Conservation (phyloP, 306 rosid species). For the Trifolium subterraneum region DNA sequence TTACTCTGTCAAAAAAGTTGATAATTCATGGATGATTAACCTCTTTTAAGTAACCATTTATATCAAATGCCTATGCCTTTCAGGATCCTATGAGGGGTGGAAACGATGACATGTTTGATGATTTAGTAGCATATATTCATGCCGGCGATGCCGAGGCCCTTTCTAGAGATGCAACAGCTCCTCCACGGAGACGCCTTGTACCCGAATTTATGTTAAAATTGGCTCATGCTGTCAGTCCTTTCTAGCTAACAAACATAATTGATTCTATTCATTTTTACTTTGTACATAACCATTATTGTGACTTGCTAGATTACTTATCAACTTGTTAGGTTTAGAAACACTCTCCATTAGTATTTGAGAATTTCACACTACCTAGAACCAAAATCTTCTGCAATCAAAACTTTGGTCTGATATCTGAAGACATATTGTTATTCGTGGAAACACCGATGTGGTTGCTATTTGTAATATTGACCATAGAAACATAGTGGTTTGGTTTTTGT, state of each 20-base stretch:
- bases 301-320: constrained; percentile 7
- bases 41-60: background rate
- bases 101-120: constrained; percentile 74
- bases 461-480: constrained; percentile 10
- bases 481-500: constrained; percentile 4
- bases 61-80: constrained; percentile 29
- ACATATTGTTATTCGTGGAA: constrained; percentile 10
- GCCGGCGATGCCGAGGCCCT: constrained; percentile 70
- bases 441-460: constrained; percentile 11
- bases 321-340: constrained; percentile 3
- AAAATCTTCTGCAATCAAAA: no score
- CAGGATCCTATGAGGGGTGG: constrained; percentile 99
- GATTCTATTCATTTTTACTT: constrained; percentile 8
- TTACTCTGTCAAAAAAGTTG: no score
- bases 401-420: no score
- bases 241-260: constrained; percentile 46
- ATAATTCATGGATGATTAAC: no score
- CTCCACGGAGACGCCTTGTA: constrained; percentile 83
- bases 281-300: constrained; percentile 38
- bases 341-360: background rate
- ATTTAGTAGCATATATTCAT: constrained; percentile 70
- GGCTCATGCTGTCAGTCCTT: constrained; percentile 87
- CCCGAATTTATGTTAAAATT: constrained; percentile 85
- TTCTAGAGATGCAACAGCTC: constrained; percentile 71
- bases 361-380: background rate